phyloP scores from a whole-genome alignment of 371 early-diverging fungal species.

The Rhizopus sp. region DNA sequence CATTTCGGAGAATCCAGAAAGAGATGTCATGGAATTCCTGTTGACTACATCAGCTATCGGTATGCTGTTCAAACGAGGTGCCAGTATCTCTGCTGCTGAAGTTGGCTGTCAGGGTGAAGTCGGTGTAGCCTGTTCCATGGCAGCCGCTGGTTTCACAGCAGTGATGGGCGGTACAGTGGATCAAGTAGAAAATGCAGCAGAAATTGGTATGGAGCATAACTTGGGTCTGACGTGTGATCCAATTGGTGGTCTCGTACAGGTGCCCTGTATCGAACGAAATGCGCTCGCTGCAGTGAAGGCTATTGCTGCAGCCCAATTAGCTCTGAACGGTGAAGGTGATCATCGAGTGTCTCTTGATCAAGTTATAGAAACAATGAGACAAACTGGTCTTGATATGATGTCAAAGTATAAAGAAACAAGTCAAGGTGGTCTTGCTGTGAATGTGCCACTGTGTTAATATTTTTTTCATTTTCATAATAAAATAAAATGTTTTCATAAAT shows the following conservation, averaged over 20 bases:
- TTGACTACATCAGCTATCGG: conserved; percentile 93
- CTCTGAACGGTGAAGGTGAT: conserved; percentile 88
- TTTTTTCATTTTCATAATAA: not conserved
- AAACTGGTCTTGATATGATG: conserved; percentile 92
- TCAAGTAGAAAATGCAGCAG: conserved; percentile 95
- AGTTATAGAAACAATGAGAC: conserved; percentile 96
- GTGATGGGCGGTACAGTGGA: conserved; percentile 92
- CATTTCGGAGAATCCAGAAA: conserved; percentile 83
- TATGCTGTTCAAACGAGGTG: conserved; percentile 95
- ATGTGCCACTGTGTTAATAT: conserved; percentile 85
- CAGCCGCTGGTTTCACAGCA: conserved; percentile 92
- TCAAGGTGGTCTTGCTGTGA: conserved; percentile 90
- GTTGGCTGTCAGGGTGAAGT: conserved; percentile 93
- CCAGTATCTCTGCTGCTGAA: conserved; percentile 93
- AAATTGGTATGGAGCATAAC: conserved; percentile 97
- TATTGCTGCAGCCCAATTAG: conserved; percentile 92
- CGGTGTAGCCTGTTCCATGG: conserved; percentile 96
- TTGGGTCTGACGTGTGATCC: conserved; percentile 95
- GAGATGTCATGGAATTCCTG: conserved; percentile 90
- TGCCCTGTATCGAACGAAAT: conserved; percentile 97
- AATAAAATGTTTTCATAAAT: too few relatives aligned
- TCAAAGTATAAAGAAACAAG: conserved; percentile 96
- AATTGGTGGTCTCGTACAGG: conserved; percentile 90
- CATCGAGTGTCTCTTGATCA: conserved; percentile 92
- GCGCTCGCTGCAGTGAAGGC: conserved; percentile 96